Base-by-base conservation (phyloP, 2,329 filamentous ascomycete species). In the Westerdykella sp. region DNA sequence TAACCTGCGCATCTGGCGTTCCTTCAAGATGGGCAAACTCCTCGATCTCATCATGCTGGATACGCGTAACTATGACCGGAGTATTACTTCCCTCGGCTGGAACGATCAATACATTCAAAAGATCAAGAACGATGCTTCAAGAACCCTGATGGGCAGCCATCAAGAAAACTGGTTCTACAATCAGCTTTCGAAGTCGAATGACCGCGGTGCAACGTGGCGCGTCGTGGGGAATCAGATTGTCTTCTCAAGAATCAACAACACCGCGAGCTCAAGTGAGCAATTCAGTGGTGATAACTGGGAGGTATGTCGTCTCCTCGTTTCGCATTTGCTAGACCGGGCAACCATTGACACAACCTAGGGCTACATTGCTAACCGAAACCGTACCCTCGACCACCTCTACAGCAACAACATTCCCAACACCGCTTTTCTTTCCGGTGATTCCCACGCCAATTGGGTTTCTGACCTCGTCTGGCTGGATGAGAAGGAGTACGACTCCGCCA, bases 401-500 rank as follows among this genome's bases (percentile, higher is more conserved):
- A 70, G 79, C 28, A 78, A 85, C 59, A 70, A 79, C 7, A 86
- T 87, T 48, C 69, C 69, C 45, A 87, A 87, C 67, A 87, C 81
- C 53, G 76, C 87, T 45, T 78, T 87, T 53, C 74, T 88, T 13
- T 74, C 83, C 0, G 84, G 84, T 6, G 84, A 87, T 60, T 78
- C 73, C 23, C 84, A 87, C 55, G 74, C 75, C 25, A 79, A 78
- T 48, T 85, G 83, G 68, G 62, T 65, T 1, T 61, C 57, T 6
- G 60, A 73, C 42, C 63, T 73, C 6, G 66, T 68, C 12, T 73
- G 69, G 70, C 55, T 67, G 1, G 69, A 67, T 30, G 57, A 60
- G 11, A 51, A 57, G 6, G 45, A 55, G 2, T 70, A 70, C 48
- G 63, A 70, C 40, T 49, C 56, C 7, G 44, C 51, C 6, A 64